These are phyloP conservation scores for Neurospora pannonica DNA, from an alignment of 495 filamentous ascomycete species.

Conservation along the genomic window DNA sequence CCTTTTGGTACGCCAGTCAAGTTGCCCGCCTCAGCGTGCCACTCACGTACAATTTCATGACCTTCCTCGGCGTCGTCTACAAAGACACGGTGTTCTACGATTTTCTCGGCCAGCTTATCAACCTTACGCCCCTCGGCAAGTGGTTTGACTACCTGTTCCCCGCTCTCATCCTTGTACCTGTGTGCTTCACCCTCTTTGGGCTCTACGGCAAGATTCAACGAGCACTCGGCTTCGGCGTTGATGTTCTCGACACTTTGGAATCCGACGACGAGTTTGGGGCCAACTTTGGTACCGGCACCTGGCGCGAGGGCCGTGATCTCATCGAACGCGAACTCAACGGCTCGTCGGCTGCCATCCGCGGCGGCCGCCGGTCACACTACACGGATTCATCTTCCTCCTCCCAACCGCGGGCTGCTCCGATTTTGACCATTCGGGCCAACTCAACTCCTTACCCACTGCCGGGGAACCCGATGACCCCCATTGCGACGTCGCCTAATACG, in stretches of 20 bases:
- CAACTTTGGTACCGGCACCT: slow-evolving; percentile 68
- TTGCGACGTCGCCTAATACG: slow-evolving; percentile 31
- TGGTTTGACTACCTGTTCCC: slow-evolving; percentile 88
- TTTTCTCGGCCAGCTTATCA: slow-evolving; percentile 76
- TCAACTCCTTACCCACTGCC: background rate
- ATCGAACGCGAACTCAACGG: slow-evolving; percentile 83
- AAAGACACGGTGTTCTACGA: slow-evolving; percentile 69
- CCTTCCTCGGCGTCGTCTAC: slow-evolving; percentile 67
- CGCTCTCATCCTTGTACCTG: slow-evolving; percentile 71
- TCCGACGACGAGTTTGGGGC: slow-evolving; percentile 53
- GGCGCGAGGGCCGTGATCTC: slow-evolving; percentile 88
- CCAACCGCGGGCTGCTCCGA: slow-evolving; percentile 21
- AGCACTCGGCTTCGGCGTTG: slow-evolving; percentile 65
- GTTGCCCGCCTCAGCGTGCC: slow-evolving; percentile 87
- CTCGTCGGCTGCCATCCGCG: slow-evolving; percentile 27
- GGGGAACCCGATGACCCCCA: slow-evolving; percentile 25
- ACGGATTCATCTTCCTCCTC: background rate
- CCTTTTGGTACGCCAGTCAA: slow-evolving; percentile 89
- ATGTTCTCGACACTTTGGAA: slow-evolving; percentile 62
- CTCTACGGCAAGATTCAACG: slow-evolving; percentile 74
- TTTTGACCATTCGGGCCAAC: slow-evolving; percentile 26
- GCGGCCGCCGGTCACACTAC: slow-evolving; percentile 8
- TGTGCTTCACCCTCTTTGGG: slow-evolving; percentile 74
- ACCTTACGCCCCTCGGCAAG: slow-evolving; percentile 71
- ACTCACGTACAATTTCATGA: slow-evolving; percentile 90